These are phyloP conservation scores for Lagerstroemia speciosa DNA, from an alignment of 345 rosid species.

Conservation along the genomic window DNA sequence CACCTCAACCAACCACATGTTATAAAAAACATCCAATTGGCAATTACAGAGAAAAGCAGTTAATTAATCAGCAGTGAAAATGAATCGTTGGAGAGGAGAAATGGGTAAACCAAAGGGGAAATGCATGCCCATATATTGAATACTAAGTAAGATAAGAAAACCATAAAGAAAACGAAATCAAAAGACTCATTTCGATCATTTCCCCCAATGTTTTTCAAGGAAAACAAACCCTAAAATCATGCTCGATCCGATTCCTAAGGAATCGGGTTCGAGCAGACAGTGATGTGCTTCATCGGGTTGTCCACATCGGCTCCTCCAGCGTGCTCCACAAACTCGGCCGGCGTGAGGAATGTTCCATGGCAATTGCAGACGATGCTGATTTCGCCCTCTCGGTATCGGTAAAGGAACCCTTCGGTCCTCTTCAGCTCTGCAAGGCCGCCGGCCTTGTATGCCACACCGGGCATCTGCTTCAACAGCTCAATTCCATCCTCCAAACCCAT, in stretches of 20 bases:
- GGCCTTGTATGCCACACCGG: slow-evolving; percentile 38
- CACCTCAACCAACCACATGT: no score
- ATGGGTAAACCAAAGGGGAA: neutral
- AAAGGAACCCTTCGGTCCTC: slow-evolving; percentile 12
- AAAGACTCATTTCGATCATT: neutral
- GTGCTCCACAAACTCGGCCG: slow-evolving; percentile 9
- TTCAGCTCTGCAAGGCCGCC: slow-evolving; percentile 3
- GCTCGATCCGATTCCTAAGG: no score
- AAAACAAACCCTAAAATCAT: no score
- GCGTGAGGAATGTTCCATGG: slow-evolving; percentile 10
- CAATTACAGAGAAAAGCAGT: no score
- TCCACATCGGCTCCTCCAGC: slow-evolving; percentile 2
- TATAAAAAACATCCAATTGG: no score
- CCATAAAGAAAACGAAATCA: neutral
- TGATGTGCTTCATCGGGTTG: slow-evolving; percentile 13
- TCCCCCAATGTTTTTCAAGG: neutral
- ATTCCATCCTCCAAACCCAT: neutral
- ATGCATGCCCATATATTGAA: no score
- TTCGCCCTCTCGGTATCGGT: neutral
- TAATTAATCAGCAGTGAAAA: neutral
- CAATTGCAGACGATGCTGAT: slow-evolving; percentile 10
- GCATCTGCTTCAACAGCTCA: slow-evolving; percentile 38
- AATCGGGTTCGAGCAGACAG: neutral
- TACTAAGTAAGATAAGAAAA: no score
- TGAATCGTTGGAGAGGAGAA: neutral